These are phyloP conservation scores for Elaeis guineensis DNA, from an alignment of 176 grass and related monocot genomes.

Conservation along the genomic window DNA sequence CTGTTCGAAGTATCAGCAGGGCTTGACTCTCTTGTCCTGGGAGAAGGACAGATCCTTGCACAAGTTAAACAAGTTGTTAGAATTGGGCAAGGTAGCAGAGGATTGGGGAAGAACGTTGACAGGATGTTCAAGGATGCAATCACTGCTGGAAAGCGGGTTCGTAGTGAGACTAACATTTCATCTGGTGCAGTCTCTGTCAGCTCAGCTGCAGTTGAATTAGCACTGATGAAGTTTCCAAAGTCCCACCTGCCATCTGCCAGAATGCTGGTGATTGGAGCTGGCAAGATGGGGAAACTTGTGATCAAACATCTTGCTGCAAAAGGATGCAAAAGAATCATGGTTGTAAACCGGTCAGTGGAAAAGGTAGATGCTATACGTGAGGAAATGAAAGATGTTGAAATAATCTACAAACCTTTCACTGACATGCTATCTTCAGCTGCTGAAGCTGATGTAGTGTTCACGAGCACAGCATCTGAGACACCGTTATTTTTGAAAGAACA, in stretches of 20 bases:
- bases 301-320: constrained; percentile 83
- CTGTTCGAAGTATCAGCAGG: constrained; percentile 82
- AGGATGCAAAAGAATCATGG: constrained; percentile 74
- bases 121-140: constrained; percentile 98
- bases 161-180: constrained; percentile 76
- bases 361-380: constrained; percentile 62
- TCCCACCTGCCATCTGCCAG: constrained; percentile 42
- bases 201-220: constrained; percentile 85
- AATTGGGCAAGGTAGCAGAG: constrained; percentile 62
- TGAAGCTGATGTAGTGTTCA: constrained; percentile 68
- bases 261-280: constrained; percentile 77
- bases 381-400: constrained; percentile 73
- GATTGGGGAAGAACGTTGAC: constrained; percentile 86
- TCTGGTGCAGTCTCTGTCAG: constrained; percentile 88
- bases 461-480: constrained; percentile 73
- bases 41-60: constrained; percentile 83
- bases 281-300: constrained; percentile 88
- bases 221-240: constrained; percentile 79
- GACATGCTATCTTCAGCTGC: constrained; percentile 67
- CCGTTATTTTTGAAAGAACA: constrained; percentile 64
- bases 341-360: constrained; percentile 81
- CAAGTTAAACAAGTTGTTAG: constrained; percentile 93
- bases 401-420: constrained; percentile 62
- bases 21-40: constrained; percentile 78
- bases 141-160: constrained; percentile 78